A percentile compares a stretch with the other conserved stretches of the same genome.
These are phyloP conservation scores for Carex myosuroides DNA, from an alignment of 176 grass and related monocot species.

Conservation along the genomic window DNA sequence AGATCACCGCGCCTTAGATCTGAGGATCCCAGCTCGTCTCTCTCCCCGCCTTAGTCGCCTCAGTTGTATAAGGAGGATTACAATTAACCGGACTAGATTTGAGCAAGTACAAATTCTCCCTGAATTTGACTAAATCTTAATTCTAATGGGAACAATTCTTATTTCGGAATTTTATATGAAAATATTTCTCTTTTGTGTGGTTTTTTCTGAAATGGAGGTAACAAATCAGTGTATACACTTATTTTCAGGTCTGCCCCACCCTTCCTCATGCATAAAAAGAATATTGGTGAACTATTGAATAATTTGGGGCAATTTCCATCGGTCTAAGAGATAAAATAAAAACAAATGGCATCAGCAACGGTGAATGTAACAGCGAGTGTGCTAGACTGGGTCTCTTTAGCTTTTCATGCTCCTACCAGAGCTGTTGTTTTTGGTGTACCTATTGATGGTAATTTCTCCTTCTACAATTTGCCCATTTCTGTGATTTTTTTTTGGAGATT, in stretches of 20 bases:
- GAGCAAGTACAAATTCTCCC: neutral
- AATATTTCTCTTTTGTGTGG: too few species aligned
- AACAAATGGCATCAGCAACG: slow-evolving; percentile 41
- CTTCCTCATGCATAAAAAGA: neutral
- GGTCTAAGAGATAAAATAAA: neutral
- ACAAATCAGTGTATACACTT: neutral
- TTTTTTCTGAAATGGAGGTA: too few species aligned
- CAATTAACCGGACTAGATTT: too few species aligned
- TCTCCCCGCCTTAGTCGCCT: too few species aligned
- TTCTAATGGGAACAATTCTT: neutral
- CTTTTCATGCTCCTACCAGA: slow-evolving; percentile 61
- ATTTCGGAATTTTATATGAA: too few species aligned
- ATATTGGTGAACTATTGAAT: neutral
- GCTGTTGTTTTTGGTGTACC: slow-evolving; percentile 83
- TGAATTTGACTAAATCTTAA: neutral
- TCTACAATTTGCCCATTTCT: neutral
- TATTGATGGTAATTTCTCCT: slow-evolving; percentile 57
- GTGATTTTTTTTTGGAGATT: neutral
- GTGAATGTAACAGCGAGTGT: slow-evolving; percentile 54
- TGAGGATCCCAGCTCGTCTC: too few species aligned
- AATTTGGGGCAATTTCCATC: neutral
- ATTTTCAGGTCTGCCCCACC: neutral
- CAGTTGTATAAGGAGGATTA: neutral
- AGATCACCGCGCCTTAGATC: too few species aligned
- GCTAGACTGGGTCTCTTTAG: slow-evolving; percentile 51